phyloP scores from a whole-genome alignment of 23 red algal species.

The Gracilaria gracilis region DNA sequence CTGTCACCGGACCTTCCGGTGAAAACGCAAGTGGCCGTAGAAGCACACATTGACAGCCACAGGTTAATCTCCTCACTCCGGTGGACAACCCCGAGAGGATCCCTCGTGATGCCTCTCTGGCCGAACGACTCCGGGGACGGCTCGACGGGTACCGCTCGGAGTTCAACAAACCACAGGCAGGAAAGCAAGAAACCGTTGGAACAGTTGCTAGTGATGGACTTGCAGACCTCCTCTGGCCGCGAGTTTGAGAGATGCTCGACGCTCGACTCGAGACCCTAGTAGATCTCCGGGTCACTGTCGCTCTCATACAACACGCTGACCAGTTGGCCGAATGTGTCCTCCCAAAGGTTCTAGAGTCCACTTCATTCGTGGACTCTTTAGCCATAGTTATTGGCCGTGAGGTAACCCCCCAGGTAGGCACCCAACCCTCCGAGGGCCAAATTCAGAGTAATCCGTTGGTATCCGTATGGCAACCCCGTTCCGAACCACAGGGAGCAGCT shows the following conservation, averaged over 20 bases:
- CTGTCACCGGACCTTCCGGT: neutral
- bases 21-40: constrained; percentile 1
- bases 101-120: constrained; percentile 3
- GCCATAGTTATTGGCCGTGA: constrained; percentile 9
- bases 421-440: neutral
- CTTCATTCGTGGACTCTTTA: neutral
- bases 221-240: neutral
- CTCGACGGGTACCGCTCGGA: constrained; percentile 11
- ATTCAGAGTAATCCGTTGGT: no score
- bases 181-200: neutral
- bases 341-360: neutral
- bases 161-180: neutral
- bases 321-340: constrained; percentile 5
- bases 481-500: no score
- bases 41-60: no score
- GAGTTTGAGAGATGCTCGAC: constrained; percentile 3
- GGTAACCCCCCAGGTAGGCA: neutral
- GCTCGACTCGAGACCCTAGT: no score
- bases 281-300: neutral
- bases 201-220: neutral
- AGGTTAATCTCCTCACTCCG: no score
- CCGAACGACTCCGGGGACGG: neutral
- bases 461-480: no score
- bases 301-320: neutral
- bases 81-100: no score